Conservation (phyloP, 805 yeast genomes). For the Candida wancherniae region DNA sequence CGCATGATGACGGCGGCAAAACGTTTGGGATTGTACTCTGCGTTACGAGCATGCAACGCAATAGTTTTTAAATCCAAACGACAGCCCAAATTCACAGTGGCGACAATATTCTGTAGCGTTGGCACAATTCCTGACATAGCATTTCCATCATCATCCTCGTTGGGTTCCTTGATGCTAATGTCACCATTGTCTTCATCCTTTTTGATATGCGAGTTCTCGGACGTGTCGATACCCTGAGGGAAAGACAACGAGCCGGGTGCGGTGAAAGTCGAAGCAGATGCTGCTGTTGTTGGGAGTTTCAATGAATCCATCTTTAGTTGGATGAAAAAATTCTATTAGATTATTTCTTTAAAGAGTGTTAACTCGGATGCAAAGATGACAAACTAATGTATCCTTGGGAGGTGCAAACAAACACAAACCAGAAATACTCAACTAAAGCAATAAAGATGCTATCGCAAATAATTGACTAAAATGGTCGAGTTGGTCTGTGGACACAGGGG, state of each 20-base stretch:
- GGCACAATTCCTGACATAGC: slow-evolving; percentile 95
- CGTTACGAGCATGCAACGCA: slow-evolving; percentile 97
- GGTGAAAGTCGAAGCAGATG: slow-evolving; percentile 68
- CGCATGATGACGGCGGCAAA: slow-evolving; percentile 99
- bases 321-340: slow-evolving; percentile 11
- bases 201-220: slow-evolving; percentile 9
- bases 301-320: slow-evolving; percentile 56
- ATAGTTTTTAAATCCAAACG: slow-evolving; percentile 93
- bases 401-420: no score
- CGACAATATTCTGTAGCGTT: slow-evolving; percentile 91
- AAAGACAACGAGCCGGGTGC: slow-evolving; percentile 60
- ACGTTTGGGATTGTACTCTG: slow-evolving; percentile 97
- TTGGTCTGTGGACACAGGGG: no score
- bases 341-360: slow-evolving; percentile 9
- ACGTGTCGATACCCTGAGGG: slow-evolving; percentile 45
- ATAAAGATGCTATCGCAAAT: background rate
- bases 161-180: slow-evolving; percentile 29
- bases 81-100: slow-evolving; percentile 95
- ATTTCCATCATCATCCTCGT: slow-evolving; percentile 52
- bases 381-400: slow-evolving; percentile 40
- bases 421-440: background rate
- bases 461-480: no score
- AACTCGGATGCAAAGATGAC: slow-evolving; percentile 27
- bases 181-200: slow-evolving; percentile 15
- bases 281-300: slow-evolving; percentile 72